phyloP scores from a whole-genome alignment of 2,329 filamentous ascomycete genomes.

The Aspergillus spinulosporus region DNA sequence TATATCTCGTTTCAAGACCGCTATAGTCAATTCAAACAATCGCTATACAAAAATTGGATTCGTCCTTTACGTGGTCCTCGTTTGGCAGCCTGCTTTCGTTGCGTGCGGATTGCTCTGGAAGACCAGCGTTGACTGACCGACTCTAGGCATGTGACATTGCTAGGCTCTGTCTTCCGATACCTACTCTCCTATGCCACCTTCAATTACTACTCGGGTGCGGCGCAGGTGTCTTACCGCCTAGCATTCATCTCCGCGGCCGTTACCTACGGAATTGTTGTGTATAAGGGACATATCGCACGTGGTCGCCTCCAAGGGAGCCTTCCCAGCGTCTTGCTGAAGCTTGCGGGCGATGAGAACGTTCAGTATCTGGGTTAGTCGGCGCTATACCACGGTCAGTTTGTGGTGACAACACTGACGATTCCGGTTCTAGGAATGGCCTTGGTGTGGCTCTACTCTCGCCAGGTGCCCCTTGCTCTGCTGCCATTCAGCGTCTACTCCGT shows the following conservation, averaged over 20 bases:
- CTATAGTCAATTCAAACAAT: background rate
- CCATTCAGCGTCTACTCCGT: conserved; percentile 96
- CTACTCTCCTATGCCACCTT: conserved; percentile 81
- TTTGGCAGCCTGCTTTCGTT: background rate
- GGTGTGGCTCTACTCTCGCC: conserved; percentile 88
- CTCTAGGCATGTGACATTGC: conserved; percentile 77
- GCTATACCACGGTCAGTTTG: background rate
- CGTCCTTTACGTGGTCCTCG: background rate
- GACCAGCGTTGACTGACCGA: conserved; percentile 25
- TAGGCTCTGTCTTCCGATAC: conserved; percentile 82
- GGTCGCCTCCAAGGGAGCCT: conserved; percentile 69
- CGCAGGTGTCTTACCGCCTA: conserved; percentile 81
- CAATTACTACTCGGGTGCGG: conserved; percentile 77
- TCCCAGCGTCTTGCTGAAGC: conserved; percentile 62
- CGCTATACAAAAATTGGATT: background rate
- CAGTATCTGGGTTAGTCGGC: conserved; percentile 81
- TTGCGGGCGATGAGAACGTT: conserved; percentile 89
- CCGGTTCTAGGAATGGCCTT: conserved; percentile 74
- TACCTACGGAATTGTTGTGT: conserved; percentile 97
- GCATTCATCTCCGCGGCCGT: conserved; percentile 86
- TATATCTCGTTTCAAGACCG: background rate
- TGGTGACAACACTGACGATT: conserved; percentile 10
- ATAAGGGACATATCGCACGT: conserved; percentile 91
- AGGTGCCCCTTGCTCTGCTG: conserved; percentile 85
- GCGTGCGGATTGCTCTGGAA: background rate